These are phyloP conservation scores for Paraphaeosphaeria minitans DNA, from an alignment of 2,329 filamentous ascomycete species.

Conservation along the genomic window DNA sequence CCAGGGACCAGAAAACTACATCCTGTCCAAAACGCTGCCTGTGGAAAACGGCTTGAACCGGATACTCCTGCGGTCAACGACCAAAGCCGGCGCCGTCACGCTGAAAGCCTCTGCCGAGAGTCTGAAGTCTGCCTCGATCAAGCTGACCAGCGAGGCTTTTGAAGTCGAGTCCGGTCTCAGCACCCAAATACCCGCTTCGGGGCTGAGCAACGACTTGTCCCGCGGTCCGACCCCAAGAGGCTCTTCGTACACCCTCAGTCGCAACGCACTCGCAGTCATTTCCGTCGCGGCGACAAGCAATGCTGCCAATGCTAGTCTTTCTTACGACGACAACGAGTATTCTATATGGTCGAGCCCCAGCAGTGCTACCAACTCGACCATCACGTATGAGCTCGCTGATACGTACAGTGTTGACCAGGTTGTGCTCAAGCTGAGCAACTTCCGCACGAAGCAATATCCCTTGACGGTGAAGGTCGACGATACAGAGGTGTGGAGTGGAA, in stretches of 20 bases:
- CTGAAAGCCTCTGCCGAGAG: neutral
- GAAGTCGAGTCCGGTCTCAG: neutral
- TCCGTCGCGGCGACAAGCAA: neutral
- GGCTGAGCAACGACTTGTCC: neutral
- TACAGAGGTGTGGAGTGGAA: neutral
- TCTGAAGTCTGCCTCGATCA: neutral
- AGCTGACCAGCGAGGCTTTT: neutral
- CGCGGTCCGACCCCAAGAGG: neutral
- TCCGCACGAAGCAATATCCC: neutral
- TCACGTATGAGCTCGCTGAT: neutral
- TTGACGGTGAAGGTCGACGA: neutral
- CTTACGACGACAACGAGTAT: neutral
- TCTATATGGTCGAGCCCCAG: neutral
- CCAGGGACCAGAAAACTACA: neutral
- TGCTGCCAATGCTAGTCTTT: neutral
- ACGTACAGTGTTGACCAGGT: neutral
- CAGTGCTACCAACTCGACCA: neutral
- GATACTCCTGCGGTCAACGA: neutral
- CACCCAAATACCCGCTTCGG: neutral
- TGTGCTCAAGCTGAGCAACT: neutral
- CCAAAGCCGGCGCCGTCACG: neutral
- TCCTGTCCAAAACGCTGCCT: neutral
- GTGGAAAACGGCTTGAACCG: neutral
- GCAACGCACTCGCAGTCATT: neutral
- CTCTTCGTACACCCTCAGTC: neutral